Evolutionary conservation across 1,284 basidiomycete genomes (phyloP), one percentile per base, ranked within the genome.

Genomic region (Ganoderma resinaceum): DNA sequence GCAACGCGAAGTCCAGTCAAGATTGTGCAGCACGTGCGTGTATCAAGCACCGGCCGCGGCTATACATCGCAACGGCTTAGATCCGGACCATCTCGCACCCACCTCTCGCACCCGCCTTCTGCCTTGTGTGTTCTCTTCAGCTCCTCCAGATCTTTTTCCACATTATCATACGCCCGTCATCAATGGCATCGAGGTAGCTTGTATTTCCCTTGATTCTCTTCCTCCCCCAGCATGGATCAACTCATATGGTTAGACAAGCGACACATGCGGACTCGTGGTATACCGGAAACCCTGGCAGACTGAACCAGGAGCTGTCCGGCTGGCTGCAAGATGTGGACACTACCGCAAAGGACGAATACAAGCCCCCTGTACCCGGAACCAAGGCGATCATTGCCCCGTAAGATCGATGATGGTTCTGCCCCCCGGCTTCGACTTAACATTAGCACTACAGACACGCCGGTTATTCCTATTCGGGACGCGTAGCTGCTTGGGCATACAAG

Each of bases 381-480:
- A 97, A 95, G 80, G 97, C 96, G 11, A 87, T 99, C 77, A 98
- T 99, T 67, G 97, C 93, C n/a, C 98, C 98, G 95, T 97, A 75
- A 73, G 92, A 82, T 38, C 14, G 58, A 26, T 26, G 23, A 18
- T 26, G 70, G 38, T 72, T 61, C 37, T 62, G 35, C 35, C 18
- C n/a, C 16, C 26, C 38, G 38, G 40, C 69, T 40, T 37, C 59
- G 23, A 60, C 33, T 26, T n/a, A 64, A 49, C 55, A 74, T 70
- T 70, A 42, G 11, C 11, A n/a, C 65, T 38, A 20, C 75, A 97
- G 96, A 3, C 98, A 99, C 80, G 98, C 98, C 1, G 98, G 98
- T 4, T 99, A 97, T 80, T 87, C 91, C 2, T 99, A 98, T 80
- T 98, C 96, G 66, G 98, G 98, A 31, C 91, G 91, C 7, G 87